phyloP scores from a whole-genome alignment of 1,284 basidiomycete genomes.

The Rhodotorula sp. region DNA sequence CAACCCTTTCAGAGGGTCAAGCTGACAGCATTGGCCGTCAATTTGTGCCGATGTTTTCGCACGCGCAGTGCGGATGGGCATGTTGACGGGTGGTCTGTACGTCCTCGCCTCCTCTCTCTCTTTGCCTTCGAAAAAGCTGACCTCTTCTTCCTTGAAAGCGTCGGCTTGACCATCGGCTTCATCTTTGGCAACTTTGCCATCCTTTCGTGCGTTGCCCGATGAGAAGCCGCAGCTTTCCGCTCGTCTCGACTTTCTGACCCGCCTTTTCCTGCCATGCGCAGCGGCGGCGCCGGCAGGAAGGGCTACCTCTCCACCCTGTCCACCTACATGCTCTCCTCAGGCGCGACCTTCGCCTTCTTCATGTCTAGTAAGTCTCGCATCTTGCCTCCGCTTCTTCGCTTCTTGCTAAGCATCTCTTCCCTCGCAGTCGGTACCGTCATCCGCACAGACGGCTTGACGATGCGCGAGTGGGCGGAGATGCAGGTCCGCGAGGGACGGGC shows the following conservation, averaged over 20 bases:
- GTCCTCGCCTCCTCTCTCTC: neutral
- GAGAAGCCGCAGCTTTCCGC: neutral
- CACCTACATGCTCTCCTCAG: conserved; percentile 90
- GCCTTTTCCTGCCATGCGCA: conserved; percentile 47
- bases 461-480: conserved; percentile 36
- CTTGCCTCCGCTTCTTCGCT: neutral
- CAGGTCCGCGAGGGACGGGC: conserved; percentile 20
- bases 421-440: conserved; percentile 39
- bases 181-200: conserved; percentile 89
- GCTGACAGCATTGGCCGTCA: no score
- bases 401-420: no score
- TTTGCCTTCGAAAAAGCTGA: neutral
- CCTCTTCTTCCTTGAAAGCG: conserved; percentile 45
- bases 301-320: conserved; percentile 82
- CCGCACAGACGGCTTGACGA: conserved; percentile 40
- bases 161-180: conserved; percentile 92
- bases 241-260: neutral
- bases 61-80: conserved; percentile 12
- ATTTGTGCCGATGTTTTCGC: neutral
- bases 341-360: conserved; percentile 78
- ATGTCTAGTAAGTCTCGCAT: conserved; percentile 55
- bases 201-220: conserved; percentile 17
- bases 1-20: no score
- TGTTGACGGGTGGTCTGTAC: conserved; percentile 18
- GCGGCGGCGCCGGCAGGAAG: conserved; percentile 80